phyloP scores from a whole-genome alignment of 441 rosid species.

The Adansonia madagascariensis region DNA sequence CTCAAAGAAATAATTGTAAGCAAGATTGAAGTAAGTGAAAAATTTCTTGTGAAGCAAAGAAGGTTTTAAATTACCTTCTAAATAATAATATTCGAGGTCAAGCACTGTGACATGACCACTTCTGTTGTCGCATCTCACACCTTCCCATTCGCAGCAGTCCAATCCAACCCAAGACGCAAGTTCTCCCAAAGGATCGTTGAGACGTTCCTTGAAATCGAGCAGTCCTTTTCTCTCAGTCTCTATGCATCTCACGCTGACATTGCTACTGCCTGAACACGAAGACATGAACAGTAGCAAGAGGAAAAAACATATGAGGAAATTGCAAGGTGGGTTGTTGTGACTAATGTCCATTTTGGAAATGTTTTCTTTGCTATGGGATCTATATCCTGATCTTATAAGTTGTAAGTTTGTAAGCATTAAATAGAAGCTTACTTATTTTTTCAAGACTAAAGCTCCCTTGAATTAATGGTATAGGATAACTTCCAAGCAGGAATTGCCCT shows the following conservation, averaged over 20 bases:
- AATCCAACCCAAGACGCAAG: slow-evolving; percentile 31
- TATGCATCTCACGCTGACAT: not conserved
- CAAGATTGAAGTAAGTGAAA: slow-evolving; percentile 19
- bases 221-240: not conserved
- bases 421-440: not conserved
- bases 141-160: slow-evolving; percentile 32
- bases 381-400: not conserved
- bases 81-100: not conserved
- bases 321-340: not conserved
- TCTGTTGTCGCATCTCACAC: not conserved
- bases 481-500: not conserved
- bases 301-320: not conserved
- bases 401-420: not conserved
- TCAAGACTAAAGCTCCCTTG: not conserved
- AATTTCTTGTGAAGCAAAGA: slow-evolving; percentile 20
- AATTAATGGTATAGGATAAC: not conserved
- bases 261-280: slow-evolving; percentile 1
- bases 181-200: not conserved
- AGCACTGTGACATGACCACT: slow-evolving; percentile 23
- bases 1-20: not conserved
- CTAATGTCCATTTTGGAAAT: not conserved
- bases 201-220: slow-evolving; percentile 10
- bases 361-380: not conserved
- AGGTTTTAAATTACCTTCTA: slow-evolving; percentile 22
- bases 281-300: not conserved